These are phyloP conservation scores for Omphalea diandra DNA, from an alignment of 441 rosid genomes.

Conservation along the genomic window DNA sequence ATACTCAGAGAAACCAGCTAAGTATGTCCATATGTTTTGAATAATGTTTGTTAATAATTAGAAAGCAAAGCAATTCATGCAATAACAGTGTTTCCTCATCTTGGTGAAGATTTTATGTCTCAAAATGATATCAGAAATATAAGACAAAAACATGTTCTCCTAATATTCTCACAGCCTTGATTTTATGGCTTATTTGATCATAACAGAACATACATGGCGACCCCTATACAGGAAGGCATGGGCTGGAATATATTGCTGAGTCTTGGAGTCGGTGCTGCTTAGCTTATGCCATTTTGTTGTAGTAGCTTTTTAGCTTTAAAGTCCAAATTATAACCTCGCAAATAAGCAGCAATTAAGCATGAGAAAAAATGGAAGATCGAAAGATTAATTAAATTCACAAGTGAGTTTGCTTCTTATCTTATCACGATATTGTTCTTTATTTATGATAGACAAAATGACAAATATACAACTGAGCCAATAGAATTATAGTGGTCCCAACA, in stretches of 20 bases:
- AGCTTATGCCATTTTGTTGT: not conserved
- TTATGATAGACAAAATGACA: constrained; percentile 18
- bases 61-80: too few relatives aligned
- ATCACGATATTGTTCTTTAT: too few relatives aligned
- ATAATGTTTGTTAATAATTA: not conserved
- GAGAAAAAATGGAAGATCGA: too few relatives aligned
- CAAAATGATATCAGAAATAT: too few relatives aligned
- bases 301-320: not conserved
- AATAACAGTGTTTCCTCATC: not conserved
- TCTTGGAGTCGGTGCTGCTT: constrained; percentile 37
- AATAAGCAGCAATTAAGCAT: not conserved
- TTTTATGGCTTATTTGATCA: constrained; percentile 7
- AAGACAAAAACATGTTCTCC: not conserved
- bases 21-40: not conserved
- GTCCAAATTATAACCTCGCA: not conserved
- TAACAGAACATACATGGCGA: constrained; percentile 23
- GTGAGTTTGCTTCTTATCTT: too few relatives aligned
- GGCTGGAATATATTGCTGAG: constrained; percentile 24
- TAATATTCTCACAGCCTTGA: not conserved
- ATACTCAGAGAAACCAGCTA: not conserved
- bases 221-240: constrained; percentile 26
- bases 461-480: constrained; percentile 17
- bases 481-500: constrained; percentile 23
- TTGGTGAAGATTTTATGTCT: not conserved
- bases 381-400: too few relatives aligned